Evolutionary conservation across 805 yeast genomes (phyloP).

Genomic region (Pichia thaimueangensis): DNA sequence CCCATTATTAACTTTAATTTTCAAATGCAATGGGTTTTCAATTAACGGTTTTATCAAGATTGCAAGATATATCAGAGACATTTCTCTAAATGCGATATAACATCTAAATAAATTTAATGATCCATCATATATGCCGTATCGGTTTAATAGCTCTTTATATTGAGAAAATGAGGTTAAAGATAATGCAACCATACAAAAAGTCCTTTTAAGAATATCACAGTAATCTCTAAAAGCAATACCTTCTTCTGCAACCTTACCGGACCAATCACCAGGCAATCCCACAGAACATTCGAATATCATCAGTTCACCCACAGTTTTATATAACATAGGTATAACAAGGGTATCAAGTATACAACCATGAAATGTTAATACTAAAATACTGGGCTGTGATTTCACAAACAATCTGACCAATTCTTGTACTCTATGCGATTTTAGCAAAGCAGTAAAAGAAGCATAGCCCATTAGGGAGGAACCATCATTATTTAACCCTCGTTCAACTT

Average conservation of each 20-base stretch:
- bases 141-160: conserved; percentile 21
- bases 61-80: conserved; percentile 19
- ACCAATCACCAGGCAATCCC: conserved; percentile 10
- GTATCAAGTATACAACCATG: conserved; percentile 22
- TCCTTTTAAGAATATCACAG: conserved; percentile 20
- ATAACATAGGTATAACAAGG: conserved; percentile 21
- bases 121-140: conserved; percentile 24
- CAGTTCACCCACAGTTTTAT: conserved; percentile 23
- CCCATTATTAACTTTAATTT: conserved; percentile 10
- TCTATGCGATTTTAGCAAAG: conserved; percentile 16
- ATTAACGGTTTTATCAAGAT: conserved; percentile 19
- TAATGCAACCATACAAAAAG: conserved; percentile 23
- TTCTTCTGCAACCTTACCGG: conserved; percentile 3
- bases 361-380: conserved; percentile 18
- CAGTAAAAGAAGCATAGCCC: conserved; percentile 15
- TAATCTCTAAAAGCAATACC: conserved; percentile 16
- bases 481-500: conserved; percentile 17
- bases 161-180: conserved; percentile 23
- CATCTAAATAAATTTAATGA: conserved; percentile 20
- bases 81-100: conserved; percentile 24
- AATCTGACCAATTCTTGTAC: conserved; percentile 20
- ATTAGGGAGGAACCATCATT: conserved; percentile 6
- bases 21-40: not conserved
- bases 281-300: conserved; percentile 15
- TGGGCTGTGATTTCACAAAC: conserved; percentile 21